A percentile compares a stretch with the other conserved stretches of the same genome.
These are phyloP conservation scores for Leishmania braziliensis DNA, from an alignment of 208 protist genomes.

Conservation along the genomic window DNA sequence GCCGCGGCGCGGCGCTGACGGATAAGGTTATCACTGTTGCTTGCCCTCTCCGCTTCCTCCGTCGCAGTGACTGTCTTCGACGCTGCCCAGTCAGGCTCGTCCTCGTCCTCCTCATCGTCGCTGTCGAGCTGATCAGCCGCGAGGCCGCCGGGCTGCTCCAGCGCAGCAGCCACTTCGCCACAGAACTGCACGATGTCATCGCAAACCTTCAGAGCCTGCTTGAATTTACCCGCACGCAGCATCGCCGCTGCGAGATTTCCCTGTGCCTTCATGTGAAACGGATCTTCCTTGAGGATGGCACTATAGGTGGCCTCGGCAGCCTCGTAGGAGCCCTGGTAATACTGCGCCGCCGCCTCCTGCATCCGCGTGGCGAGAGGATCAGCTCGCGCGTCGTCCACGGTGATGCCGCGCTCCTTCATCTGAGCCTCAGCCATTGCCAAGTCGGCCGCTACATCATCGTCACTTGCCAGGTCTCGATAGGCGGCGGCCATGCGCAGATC, in stretches of 20 bases:
- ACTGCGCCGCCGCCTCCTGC: conserved; percentile 68
- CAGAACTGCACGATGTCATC: conserved; percentile 73
- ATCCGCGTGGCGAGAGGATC: conserved; percentile 44
- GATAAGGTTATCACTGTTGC: conserved; percentile 33
- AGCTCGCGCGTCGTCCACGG: conserved; percentile 7
- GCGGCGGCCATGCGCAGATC: conserved; percentile 86
- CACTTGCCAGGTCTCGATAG: conserved; percentile 67
- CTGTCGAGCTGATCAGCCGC: conserved; percentile 57
- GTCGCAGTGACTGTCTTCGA: background rate
- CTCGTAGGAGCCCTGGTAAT: conserved; percentile 68
- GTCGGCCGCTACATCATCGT: conserved; percentile 64
- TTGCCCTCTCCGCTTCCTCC: conserved; percentile 1
- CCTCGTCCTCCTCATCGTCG: conserved; percentile 86
- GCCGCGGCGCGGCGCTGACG: conserved; percentile 61
- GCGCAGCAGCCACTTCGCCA: conserved; percentile 77
- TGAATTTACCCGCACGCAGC: conserved; percentile 76
- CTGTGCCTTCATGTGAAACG: conserved; percentile 58
- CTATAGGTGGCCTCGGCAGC: conserved; percentile 61
- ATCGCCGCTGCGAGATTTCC: conserved; percentile 75
- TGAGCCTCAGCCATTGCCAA: conserved; percentile 56
- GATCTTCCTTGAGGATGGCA: conserved; percentile 56
- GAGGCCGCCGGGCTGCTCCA: conserved; percentile 72
- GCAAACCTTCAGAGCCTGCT: conserved; percentile 69
- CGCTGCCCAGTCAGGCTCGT: conserved; percentile 27
- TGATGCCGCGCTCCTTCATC: conserved; percentile 31